These are phyloP conservation scores for Pittosporum tobira DNA, from an alignment of 129 eudicot genomes.

Conservation along the genomic window DNA sequence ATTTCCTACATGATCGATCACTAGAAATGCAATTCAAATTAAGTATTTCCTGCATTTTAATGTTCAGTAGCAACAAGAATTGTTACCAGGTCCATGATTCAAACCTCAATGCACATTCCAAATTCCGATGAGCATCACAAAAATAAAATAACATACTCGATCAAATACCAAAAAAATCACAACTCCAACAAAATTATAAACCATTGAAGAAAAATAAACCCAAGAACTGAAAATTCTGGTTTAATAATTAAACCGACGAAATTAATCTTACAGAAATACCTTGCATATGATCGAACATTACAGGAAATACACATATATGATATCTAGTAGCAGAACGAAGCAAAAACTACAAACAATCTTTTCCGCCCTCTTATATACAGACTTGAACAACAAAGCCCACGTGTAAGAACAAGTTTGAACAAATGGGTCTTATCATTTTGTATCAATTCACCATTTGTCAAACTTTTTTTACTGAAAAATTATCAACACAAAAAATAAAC, in stretches of 20 bases:
- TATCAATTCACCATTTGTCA: constrained; percentile 12
- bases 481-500: not conserved
- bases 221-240: no score
- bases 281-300: not conserved
- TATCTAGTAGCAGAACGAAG: not conserved
- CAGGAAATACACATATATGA: constrained; percentile 9
- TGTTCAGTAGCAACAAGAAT: constrained; percentile 10
- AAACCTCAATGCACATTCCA: constrained; percentile 15
- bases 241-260: no score
- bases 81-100: constrained; percentile 16
- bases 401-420: constrained; percentile 5
- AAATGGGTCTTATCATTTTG: constrained; percentile 11
- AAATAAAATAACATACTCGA: no score
- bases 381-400: constrained; percentile 13
- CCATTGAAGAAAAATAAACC: no score
- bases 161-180: no score
- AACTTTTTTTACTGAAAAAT: constrained; percentile 10
- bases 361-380: not conserved
- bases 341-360: not conserved
- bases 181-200: no score
- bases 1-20: not conserved
- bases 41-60: not conserved
- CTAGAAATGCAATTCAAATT: not conserved
- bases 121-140: no score
- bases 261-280: constrained; percentile 5